These are phyloP conservation scores for Candolleomyces aberdarensis DNA, from an alignment of 768 basidiomycete genomes.

Conservation along the genomic window DNA sequence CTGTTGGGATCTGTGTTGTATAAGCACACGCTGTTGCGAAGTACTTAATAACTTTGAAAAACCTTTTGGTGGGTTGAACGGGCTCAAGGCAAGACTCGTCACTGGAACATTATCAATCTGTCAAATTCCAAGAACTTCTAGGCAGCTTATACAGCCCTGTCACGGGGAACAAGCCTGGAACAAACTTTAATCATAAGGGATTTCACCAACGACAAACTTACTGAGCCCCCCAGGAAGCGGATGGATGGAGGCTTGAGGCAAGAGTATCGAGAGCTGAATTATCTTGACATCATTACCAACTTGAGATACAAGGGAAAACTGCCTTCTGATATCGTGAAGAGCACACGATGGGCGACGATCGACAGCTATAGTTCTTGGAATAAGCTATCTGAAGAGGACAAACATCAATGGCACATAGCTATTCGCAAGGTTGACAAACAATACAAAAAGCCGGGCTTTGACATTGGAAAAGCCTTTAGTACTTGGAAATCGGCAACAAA, in stretches of 20 bases:
- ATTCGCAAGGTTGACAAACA: background rate
- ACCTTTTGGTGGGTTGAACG: constrained; percentile 33
- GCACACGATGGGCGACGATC: background rate
- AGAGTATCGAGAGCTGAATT: constrained; percentile 32
- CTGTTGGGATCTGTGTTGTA: no score
- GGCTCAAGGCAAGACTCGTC: constrained; percentile 30
- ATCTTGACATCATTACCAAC: constrained; percentile 31
- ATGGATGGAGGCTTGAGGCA: constrained; percentile 25
- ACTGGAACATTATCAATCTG: constrained; percentile 26
- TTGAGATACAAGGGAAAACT: constrained; percentile 20
- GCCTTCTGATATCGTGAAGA: background rate
- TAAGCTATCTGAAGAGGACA: background rate
- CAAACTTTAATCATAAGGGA: constrained; percentile 28
- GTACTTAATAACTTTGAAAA: no score
- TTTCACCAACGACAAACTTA: no score
- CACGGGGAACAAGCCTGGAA: constrained; percentile 20
- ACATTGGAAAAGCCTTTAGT: no score
- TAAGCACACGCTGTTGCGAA: no score
- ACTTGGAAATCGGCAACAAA: no score
- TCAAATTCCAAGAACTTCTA: constrained; percentile 16
- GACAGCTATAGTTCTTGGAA: background rate
- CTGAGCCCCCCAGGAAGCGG: no score
- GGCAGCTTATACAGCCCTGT: constrained; percentile 27
- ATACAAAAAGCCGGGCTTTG: background rate
- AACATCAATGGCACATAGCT: background rate